These are phyloP conservation scores for Annulohypoxylon nitens DNA, from an alignment of 495 filamentous ascomycete species.

Conservation along the genomic window DNA sequence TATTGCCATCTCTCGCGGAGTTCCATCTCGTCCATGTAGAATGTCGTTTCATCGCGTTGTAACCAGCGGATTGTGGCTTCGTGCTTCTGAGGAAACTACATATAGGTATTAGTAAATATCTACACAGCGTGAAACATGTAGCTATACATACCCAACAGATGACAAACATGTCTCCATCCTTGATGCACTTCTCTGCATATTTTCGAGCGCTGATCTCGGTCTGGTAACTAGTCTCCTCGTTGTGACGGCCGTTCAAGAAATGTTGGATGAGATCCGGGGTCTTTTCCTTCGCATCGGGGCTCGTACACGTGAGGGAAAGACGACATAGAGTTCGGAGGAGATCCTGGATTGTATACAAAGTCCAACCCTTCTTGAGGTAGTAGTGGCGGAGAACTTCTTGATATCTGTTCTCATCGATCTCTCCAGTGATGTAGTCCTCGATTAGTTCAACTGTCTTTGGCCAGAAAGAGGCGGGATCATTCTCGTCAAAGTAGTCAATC, in stretches of 20 bases:
- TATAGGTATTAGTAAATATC: conserved; percentile 31
- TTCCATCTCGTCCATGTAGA: conserved; percentile 74
- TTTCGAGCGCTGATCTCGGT: conserved; percentile 88
- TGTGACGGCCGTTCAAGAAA: conserved; percentile 83
- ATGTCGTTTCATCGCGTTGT: conserved; percentile 83
- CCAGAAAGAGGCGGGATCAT: conserved; percentile 64
- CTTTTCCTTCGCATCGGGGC: conserved; percentile 88
- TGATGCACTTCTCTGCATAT: conserved; percentile 85
- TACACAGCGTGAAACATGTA: background rate
- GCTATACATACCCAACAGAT: conserved; percentile 80
- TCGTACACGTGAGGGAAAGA: conserved; percentile 79
- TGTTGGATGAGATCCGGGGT: conserved; percentile 85
- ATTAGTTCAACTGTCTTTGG: conserved; percentile 73
- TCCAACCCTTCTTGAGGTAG: conserved; percentile 90
- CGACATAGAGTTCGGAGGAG: conserved; percentile 81
- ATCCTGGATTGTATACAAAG: conserved; percentile 89
- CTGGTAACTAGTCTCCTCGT: conserved; percentile 83
- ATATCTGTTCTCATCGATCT: conserved; percentile 81
- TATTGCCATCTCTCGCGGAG: conserved; percentile 80
- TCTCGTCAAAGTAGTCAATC: conserved; percentile 60
- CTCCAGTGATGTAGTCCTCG: conserved; percentile 84
- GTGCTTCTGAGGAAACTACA: conserved; percentile 67
- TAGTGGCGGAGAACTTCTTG: conserved; percentile 91
- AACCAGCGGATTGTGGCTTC: conserved; percentile 77
- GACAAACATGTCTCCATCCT: conserved; percentile 90